Evolutionary conservation across 1,284 basidiomycete genomes (phyloP).

Genomic region (Fistulinella cinereoalba): DNA sequence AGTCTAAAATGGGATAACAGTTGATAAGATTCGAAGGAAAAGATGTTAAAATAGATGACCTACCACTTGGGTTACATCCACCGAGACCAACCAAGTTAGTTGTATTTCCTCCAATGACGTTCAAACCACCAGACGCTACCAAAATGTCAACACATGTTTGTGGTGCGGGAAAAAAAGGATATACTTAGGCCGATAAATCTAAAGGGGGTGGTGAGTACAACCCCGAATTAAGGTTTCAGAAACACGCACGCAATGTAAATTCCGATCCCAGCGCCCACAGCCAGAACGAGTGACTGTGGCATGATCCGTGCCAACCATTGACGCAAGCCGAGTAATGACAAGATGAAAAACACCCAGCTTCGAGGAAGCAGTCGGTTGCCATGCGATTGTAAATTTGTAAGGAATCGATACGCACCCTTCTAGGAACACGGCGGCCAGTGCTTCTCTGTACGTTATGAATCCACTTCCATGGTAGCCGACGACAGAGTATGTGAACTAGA

Average conservation of each 20-base stretch:
- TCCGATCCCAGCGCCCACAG: conserved; percentile 85
- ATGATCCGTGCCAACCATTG: conserved; percentile 90
- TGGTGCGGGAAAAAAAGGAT: not conserved
- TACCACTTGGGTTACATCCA: conserved; percentile 64
- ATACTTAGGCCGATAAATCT: conserved; percentile 65
- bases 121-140: conserved; percentile 62
- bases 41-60: conserved; percentile 5
- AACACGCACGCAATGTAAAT: conserved; percentile 70
- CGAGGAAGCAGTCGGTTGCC: conserved; percentile 2
- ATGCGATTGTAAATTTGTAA: not conserved
- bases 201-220: conserved; percentile 12
- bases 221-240: not conserved
- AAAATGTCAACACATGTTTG: conserved; percentile 8
- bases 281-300: conserved; percentile 82
- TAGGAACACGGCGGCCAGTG: conserved; percentile 84
- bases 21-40: conserved; percentile 1
- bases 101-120: conserved; percentile 74
- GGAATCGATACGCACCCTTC: conserved; percentile 57
- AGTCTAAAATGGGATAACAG: conserved; percentile 26
- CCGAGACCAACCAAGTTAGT: conserved; percentile 78
- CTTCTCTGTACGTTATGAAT: conserved; percentile 74
- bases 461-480: conserved; percentile 83
- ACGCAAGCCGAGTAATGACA: conserved; percentile 82
- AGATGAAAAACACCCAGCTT: conserved; percentile 80
- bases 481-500: conserved; percentile 82